A percentile compares a stretch with the other conserved stretches of the same genome.
These are phyloP conservation scores for Trifolium repens DNA, from an alignment of 306 rosid genomes.

Conservation along the genomic window DNA sequence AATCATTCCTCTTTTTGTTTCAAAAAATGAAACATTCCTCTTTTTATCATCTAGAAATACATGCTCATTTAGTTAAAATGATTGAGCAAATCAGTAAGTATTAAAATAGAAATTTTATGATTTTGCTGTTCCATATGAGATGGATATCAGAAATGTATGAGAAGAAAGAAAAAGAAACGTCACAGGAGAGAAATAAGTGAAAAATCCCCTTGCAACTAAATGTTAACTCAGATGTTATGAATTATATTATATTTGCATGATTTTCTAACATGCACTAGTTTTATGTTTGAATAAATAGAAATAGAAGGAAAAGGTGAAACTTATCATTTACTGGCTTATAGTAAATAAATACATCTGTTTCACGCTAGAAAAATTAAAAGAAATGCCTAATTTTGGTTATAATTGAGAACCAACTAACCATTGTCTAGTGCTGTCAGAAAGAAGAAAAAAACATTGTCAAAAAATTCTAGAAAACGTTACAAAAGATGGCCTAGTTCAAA, in stretches of 20 bases:
- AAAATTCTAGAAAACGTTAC: background rate
- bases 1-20: background rate
- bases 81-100: background rate
- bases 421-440: background rate
- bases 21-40: conserved; percentile 1
- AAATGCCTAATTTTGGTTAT: conserved; percentile 7
- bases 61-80: background rate
- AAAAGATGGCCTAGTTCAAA: background rate
- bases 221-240: background rate
- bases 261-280: background rate
- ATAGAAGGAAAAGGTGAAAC: conserved; percentile 20
- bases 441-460: no score
- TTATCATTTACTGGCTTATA: background rate
- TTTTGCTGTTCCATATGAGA: background rate
- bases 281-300: background rate
- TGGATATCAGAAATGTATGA: background rate
- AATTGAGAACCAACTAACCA: conserved; percentile 20
- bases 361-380: background rate
- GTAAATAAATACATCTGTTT: background rate
- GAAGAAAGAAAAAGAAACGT: background rate
- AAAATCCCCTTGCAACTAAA: background rate
- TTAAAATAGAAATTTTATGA: background rate
- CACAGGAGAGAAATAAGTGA: background rate
- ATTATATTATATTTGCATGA: background rate
- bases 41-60: background rate